These are phyloP conservation scores for Oenanthe javanica DNA, from an alignment of 140 eudicot species.

Conservation along the genomic window DNA sequence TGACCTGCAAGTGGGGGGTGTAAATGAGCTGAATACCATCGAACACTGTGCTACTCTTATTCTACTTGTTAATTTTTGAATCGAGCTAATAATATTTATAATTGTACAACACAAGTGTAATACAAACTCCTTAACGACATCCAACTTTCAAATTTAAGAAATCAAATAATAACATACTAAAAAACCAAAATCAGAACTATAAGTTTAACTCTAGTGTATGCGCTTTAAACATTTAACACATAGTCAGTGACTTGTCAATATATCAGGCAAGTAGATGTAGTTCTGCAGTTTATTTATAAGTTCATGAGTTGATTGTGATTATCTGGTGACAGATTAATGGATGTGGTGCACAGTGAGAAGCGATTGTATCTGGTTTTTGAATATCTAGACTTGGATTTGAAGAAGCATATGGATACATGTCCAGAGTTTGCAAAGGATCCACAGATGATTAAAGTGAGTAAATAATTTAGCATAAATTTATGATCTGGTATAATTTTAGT, in stretches of 20 bases:
- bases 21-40: background rate
- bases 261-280: background rate
- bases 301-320: no score
- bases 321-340: constrained; percentile 56
- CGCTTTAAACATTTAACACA: no score
- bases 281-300: no score
- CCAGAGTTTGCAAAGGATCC: constrained; percentile 88
- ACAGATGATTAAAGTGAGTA: constrained; percentile 65
- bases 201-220: background rate
- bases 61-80: background rate
- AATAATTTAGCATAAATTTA: background rate
- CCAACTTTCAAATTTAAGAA: background rate
- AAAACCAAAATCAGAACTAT: background rate
- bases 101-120: no score
- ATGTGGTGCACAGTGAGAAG: constrained; percentile 91
- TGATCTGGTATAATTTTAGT: background rate
- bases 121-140: background rate
- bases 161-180: no score
- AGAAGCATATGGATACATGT: constrained; percentile 87
- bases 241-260: background rate
- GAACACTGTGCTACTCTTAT: background rate
- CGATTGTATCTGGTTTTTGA: constrained; percentile 86
- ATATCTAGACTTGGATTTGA: constrained; percentile 83
- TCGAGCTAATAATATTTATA: background rate
- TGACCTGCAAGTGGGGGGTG: background rate